Evolutionary conservation across 2,329 filamentous ascomycete genomes (phyloP).

Genomic region (Onygenales sp.): DNA sequence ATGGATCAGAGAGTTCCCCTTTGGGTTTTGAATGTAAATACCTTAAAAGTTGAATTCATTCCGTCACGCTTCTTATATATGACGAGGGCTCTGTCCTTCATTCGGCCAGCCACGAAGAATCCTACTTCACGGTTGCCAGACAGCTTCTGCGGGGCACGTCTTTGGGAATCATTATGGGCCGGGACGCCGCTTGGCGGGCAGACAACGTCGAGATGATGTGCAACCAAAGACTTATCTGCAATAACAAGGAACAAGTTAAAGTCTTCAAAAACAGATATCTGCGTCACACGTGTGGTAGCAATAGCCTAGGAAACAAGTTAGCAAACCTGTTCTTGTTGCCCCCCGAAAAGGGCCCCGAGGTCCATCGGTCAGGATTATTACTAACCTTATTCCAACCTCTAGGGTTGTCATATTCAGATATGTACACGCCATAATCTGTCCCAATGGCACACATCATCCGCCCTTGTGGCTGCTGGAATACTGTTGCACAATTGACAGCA

Average conservation of each 20-base stretch:
- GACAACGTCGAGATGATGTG: conserved; percentile 85
- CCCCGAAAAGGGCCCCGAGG: too few species aligned
- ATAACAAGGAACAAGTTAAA: conserved; percentile 88
- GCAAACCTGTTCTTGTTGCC: background rate
- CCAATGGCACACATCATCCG: conserved; percentile 87
- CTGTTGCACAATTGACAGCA: conserved; percentile 83
- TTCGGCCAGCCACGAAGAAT: conserved; percentile 89
- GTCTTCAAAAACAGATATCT: conserved; percentile 90
- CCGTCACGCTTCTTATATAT: conserved; percentile 97
- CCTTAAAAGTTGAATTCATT: conserved; percentile 82
- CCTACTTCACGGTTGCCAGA: conserved; percentile 82
- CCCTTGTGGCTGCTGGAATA: conserved; percentile 71
- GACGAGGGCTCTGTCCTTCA: conserved; percentile 92
- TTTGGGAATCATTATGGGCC: conserved; percentile 57
- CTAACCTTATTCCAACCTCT: conserved; percentile 82
- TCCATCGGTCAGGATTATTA: conserved; percentile 8
- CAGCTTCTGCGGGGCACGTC: conserved; percentile 83
- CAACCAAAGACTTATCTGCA: conserved; percentile 81
- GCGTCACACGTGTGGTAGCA: conserved; percentile 66
- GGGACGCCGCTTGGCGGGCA: conserved; percentile 42
- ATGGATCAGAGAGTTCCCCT: conserved; percentile 2
- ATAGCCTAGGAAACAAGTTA: conserved; percentile 54
- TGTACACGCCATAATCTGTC: conserved; percentile 88
- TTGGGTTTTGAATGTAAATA: conserved; percentile 14
- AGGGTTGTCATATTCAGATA: conserved; percentile 79